A percentile compares a stretch with the other conserved stretches of the same genome.
phyloP scores from a whole-genome alignment of 169 alveolate genomes.

The Eimeria zaria region DNA sequence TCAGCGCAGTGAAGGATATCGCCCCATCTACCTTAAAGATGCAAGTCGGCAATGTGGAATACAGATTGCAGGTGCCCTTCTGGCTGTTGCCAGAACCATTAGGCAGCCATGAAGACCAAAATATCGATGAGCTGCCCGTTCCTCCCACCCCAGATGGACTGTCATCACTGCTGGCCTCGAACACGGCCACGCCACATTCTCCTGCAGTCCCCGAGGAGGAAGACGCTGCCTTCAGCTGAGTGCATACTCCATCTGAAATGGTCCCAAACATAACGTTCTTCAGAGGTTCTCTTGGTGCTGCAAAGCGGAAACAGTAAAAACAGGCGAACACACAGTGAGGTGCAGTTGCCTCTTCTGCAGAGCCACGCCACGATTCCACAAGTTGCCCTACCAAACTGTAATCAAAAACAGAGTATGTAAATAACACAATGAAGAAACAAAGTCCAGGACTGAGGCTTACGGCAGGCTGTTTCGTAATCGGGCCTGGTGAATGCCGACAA shows the following conservation, averaged over 20 bases:
- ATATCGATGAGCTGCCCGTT: slow-evolving; percentile 46
- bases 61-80: slow-evolving; percentile 62
- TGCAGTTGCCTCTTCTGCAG: neutral
- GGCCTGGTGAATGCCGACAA: slow-evolving; percentile 83
- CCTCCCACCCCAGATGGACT: slow-evolving; percentile 32
- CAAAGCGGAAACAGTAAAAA: neutral
- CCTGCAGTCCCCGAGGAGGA: slow-evolving; percentile 66
- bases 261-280: slow-evolving; percentile 66
- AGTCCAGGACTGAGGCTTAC: slow-evolving; percentile 38
- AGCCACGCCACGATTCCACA: neutral
- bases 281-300: slow-evolving; percentile 84
- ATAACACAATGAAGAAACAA: neutral
- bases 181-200: slow-evolving; percentile 70
- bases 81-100: neutral
- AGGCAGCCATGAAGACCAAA: slow-evolving; percentile 78
- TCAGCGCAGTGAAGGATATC: slow-evolving; percentile 75
- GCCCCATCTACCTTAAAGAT: slow-evolving; percentile 21
- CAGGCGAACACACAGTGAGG: neutral
- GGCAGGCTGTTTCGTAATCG: slow-evolving; percentile 86
- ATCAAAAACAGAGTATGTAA: neutral
- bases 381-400: neutral
- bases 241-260: slow-evolving; percentile 37
- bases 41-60: slow-evolving; percentile 62
- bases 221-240: slow-evolving; percentile 11
- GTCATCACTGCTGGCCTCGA: slow-evolving; percentile 78